Conservation (phyloP, 164 flowering plant species). For the Vitis labrusca region DNA sequence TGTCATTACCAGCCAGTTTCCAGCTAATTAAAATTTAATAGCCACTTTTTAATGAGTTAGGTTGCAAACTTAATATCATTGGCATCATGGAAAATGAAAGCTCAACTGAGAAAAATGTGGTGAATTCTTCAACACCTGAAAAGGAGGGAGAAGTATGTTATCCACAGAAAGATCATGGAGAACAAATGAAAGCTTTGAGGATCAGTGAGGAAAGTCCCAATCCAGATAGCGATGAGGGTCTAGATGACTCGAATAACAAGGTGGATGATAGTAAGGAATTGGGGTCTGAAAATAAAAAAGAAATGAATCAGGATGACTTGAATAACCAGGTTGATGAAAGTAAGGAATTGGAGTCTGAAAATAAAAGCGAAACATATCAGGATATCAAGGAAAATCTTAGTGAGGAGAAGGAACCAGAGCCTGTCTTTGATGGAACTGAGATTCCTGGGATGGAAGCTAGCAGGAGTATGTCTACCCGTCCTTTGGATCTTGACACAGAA, state of each 20-base stretch:
- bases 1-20: background rate
- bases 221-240: constrained; percentile 11
- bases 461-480: constrained; percentile 31
- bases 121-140: constrained; percentile 14
- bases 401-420: constrained; percentile 51
- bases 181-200: constrained; percentile 24
- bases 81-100: constrained; percentile 27
- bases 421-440: constrained; percentile 75
- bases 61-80: background rate
- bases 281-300: no score
- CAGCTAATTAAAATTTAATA: background rate
- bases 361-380: constrained; percentile 19
- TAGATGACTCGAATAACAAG: constrained; percentile 5
- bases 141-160: constrained; percentile 19
- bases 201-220: constrained; percentile 16
- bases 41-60: constrained; percentile 2
- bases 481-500: constrained; percentile 37
- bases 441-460: constrained; percentile 47
- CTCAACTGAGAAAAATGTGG: constrained; percentile 12
- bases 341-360: constrained; percentile 16
- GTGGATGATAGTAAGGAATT: background rate
- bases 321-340: background rate
- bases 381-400: constrained; percentile 22
- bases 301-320: no score
- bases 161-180: constrained; percentile 22